Base-by-base conservation (phyloP, 2,329 filamentous ascomycete genomes). In the Colletotrichum salicis region DNA sequence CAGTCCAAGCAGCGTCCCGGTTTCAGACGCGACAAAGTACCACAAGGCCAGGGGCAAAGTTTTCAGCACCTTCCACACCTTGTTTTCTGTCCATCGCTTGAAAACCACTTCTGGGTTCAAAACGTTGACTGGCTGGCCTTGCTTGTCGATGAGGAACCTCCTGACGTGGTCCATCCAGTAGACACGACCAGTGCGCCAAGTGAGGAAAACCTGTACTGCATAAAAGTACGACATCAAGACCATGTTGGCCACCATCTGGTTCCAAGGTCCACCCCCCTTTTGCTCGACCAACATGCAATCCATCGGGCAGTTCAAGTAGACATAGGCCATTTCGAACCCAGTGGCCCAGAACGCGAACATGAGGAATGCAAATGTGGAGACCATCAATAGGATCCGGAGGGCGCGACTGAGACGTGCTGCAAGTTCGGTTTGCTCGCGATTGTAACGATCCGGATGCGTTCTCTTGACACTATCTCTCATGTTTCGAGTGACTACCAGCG, bases 401-500 rank as follows among this genome's bases (percentile, higher is more conserved):
- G 69, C 69, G 10, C 64, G 41, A 0, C 37, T 56, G 24, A 68
- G 29, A 7, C 64, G 37, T 33, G 24, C 24, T 2, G 57, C 57
- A 4, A 54, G 0, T 0, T 24, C 31, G 11, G 6, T 57, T 13
- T 66, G 13, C 15, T 58, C 45, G 22, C 11, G 35, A 24, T 58
- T 27, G 5, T 54, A 22, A 5, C 65, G 37, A 27, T 51, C 48
- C 12, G 59, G n/a, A 11, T 45, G 57, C 27, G 56, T 63, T 12
- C 37, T 33, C 72, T 75, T 74, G 45, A 64, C 73, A 65, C 69
- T 73, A 27, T 58, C 58, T 31, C 54, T 45, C 55, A 70, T 19
- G 22, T 65, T 64, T n/a, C 60, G 64, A 12, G 75, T 59, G 45
- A 75, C 72, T 0, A 73, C 55, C 2, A 77, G 37, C 3, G 76